Base-by-base conservation (phyloP, 2,329 filamentous ascomycete species). In the Alternaria arborescens region DNA sequence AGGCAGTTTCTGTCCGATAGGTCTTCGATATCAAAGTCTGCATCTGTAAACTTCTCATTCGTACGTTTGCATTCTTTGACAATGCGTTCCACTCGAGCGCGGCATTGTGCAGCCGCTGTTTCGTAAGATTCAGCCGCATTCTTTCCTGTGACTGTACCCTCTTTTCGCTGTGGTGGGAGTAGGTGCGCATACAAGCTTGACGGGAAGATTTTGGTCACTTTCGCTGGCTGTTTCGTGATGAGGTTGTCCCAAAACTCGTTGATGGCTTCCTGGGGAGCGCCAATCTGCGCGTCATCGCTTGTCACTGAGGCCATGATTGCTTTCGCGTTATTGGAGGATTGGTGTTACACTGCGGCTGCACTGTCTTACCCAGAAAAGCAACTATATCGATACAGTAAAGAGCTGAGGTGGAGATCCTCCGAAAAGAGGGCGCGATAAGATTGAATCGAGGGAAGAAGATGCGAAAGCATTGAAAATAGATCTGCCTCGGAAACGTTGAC, bases 1-100 rank as follows among this genome's bases (percentile, higher is more conserved):
- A 76, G 61, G 54, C 75, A 77, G 51, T 77, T 77, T 40, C 62
- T 67, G 16, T 56, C 55, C 74, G 88, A 88, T 51, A 91, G 79
- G 71, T 92, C 90, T 73, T 94, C 91, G 53, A 96, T 87, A 71
- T 96, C 91, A 71, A 96, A 96, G 72, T 94, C 88, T 18, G 88
- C 86, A 72, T 95, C 92, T 5, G 89, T 87, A 74, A 95, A 97
- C 78, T 93, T 94, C 73, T 93, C 90, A 77, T 96, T 96, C 50
- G 91, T 85, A 3, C 91, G 86, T 24, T 88, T 84, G 74, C 92
- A 96, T 74, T 88, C 85, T 55, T 79, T 81, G 11, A 85, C 81
- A 58, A 87, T 86, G 50, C 84, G 83, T 14, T 82, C 77, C 5
- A 88, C 85, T 30, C 85, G 83, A 60, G 85, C 85, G 55, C 83